A percentile compares a stretch with the other conserved stretches of the same genome.
Evolutionary conservation across 2,329 filamentous ascomycete species (phyloP).

Genomic region (Talaromyces amestolkiae): DNA sequence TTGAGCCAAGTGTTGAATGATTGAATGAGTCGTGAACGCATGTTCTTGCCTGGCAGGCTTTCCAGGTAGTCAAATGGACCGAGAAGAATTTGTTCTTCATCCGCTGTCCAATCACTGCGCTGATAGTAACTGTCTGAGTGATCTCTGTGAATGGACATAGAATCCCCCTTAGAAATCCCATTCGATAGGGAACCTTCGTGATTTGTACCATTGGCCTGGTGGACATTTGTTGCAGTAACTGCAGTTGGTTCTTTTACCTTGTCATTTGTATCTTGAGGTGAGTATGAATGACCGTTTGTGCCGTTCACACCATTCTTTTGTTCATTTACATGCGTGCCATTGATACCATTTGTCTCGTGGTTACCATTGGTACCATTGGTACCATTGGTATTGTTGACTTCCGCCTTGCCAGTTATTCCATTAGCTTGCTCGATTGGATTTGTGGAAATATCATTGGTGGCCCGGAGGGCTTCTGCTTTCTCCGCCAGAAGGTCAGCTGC

Average conservation of each 20-base stretch:
- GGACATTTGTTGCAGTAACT: not conserved
- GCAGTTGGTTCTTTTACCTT: not conserved
- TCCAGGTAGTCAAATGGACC: conserved; percentile 34
- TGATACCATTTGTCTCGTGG: not conserved
- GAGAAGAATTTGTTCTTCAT: conserved; percentile 11
- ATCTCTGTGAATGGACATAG: not conserved
- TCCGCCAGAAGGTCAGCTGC: not conserved
- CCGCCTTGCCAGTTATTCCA: not conserved
- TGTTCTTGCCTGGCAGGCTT: conserved; percentile 38
- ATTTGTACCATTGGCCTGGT: not conserved
- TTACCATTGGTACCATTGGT: not conserved
- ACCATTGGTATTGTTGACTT: not conserved
- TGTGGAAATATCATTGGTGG: not conserved
- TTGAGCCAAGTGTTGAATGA: conserved; percentile 40
- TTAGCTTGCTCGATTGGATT: not conserved
- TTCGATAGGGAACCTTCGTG: not conserved
- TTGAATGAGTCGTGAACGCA: conserved; percentile 37
- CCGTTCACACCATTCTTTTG: not conserved
- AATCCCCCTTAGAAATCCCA: not conserved
- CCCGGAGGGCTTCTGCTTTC: not conserved
- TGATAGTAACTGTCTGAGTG: conserved; percentile 8
- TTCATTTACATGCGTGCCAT: not conserved
- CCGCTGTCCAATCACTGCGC: conserved; percentile 3
- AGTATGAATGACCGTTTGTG: not conserved
- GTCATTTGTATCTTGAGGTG: not conserved